Evolutionary conservation across 345 rosid genomes (phyloP), one percentile per base, ranked within the genome.

Genomic region (Gossypium raimondii): DNA sequence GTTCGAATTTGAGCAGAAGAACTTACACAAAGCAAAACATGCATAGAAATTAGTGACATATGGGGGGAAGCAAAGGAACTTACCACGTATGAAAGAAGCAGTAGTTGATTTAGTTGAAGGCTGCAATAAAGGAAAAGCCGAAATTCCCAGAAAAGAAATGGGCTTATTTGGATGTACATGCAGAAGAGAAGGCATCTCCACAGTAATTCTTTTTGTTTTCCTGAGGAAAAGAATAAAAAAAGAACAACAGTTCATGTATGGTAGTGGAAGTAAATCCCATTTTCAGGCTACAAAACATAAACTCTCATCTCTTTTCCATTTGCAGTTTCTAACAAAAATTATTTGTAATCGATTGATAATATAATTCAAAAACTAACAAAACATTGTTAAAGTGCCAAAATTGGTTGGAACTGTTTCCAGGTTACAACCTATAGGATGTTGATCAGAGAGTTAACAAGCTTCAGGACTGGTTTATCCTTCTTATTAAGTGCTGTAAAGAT

Each of bases 151-250:
- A 8, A 62, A 62, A 34, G 22, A 17, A 62, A 62, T 62, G 44
- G 47, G 47, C 45, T 38, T 17, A 34, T 8, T 62, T 62, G 12
- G 45, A 9, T 62, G 67, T 25, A 12, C 64, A 25, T 27, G 64
- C 64, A 60, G 64, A 27, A 60, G 64, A 60, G 41, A 60, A 60
- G 38, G 64, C 64, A 62, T 62, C 67, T 62, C 47, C 47, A 34
- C 67, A 34, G 22, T 9, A 34, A 2, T 60, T 12, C 3, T 59
- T 13, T 60, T 47, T 29, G 38, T 11, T 47, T 25, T 12, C 38
- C 63, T 59, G 63, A 11, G 63, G 63, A 12, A 24, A 59, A 24
- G 22, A 20, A 2, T 1, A 27, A 2, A 14, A 2, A 29, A 17
- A 25, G 12, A 59, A 59, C 6, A 60, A 11, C 5, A 25, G 61